Evolutionary conservation across 1,284 basidiomycete species (phyloP).

Genomic region (Leccinum pachyderme): DNA sequence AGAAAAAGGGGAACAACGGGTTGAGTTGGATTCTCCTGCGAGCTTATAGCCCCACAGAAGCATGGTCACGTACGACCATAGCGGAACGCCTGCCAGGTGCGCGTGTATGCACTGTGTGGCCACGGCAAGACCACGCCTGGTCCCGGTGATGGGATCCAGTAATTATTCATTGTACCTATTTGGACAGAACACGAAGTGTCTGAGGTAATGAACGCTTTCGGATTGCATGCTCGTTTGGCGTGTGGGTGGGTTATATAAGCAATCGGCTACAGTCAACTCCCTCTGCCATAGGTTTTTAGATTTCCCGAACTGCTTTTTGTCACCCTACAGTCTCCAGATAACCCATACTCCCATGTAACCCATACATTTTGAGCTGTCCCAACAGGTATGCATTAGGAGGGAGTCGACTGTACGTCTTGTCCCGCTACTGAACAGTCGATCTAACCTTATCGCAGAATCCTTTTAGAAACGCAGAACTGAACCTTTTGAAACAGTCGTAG

Average conservation of each 20-base stretch:
- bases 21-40: conserved; percentile 1
- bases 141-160: conserved; percentile 5
- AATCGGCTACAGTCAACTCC: too few relatives aligned
- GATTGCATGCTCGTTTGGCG: conserved; percentile 19
- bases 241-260: conserved; percentile 2
- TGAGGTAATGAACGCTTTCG: conserved; percentile 26
- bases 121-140: conserved; percentile 19
- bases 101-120: conserved; percentile 7
- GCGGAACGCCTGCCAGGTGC: conserved; percentile 17
- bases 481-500: too few relatives aligned
- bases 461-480: too few relatives aligned
- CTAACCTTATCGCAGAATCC: too few relatives aligned
- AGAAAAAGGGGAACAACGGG: conserved; percentile 6
- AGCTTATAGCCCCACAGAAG: conserved; percentile 25
- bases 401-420: too few relatives aligned
- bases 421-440: too few relatives aligned
- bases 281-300: too few relatives aligned
- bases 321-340: too few relatives aligned
- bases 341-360: too few relatives aligned
- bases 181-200: background rate
- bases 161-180: conserved; percentile 6
- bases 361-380: too few relatives aligned
- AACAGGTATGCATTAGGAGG: too few relatives aligned
- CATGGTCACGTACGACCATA: conserved; percentile 21
- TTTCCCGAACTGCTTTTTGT: too few relatives aligned